Evolutionary conservation across 2,329 filamentous ascomycete species (phyloP).

Genomic region (Trichophyton rubrum): DNA sequence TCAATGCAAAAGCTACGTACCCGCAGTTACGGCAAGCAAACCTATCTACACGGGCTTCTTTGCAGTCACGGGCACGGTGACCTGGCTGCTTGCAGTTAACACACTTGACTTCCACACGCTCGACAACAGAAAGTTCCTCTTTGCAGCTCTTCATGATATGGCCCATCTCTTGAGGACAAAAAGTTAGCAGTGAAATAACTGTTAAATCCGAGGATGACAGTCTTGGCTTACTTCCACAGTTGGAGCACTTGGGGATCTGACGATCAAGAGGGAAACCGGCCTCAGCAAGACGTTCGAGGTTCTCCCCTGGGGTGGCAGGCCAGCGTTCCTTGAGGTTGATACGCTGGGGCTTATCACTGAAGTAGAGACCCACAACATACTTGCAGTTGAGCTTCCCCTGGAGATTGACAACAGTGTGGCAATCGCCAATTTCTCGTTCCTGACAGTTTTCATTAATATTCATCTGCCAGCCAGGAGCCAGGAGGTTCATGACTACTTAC

Average conservation of each 20-base stretch:
- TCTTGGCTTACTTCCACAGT: slow-evolving; percentile 34
- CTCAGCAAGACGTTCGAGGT: slow-evolving; percentile 39
- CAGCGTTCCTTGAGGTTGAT: slow-evolving; percentile 36
- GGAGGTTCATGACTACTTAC: slow-evolving; percentile 20
- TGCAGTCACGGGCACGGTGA: slow-evolving; percentile 40
- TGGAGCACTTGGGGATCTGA: slow-evolving; percentile 38
- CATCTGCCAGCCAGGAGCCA: slow-evolving; percentile 7
- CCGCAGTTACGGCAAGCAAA: slow-evolving; percentile 44
- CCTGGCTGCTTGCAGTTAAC: slow-evolving; percentile 37
- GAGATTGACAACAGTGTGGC: slow-evolving; percentile 41
- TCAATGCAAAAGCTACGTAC: slow-evolving; percentile 17
- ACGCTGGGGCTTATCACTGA: slow-evolving; percentile 36
- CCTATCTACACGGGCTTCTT: slow-evolving; percentile 25
- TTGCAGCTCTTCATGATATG: slow-evolving; percentile 38
- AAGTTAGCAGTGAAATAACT: too few species aligned
- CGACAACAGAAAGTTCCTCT: slow-evolving; percentile 31
- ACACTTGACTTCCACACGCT: slow-evolving; percentile 38
- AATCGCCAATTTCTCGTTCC: slow-evolving; percentile 31
- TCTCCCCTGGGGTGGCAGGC: slow-evolving; percentile 39
- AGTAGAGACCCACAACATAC: slow-evolving; percentile 40
- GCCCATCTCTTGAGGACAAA: slow-evolving; percentile 31
- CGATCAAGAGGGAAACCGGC: slow-evolving; percentile 41
- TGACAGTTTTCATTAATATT: slow-evolving; percentile 13
- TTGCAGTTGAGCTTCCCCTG: slow-evolving; percentile 41
- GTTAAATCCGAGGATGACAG: background rate